Base-by-base conservation (phyloP, 352 stramenopile genomes). In the Thalassiosira hispida region DNA sequence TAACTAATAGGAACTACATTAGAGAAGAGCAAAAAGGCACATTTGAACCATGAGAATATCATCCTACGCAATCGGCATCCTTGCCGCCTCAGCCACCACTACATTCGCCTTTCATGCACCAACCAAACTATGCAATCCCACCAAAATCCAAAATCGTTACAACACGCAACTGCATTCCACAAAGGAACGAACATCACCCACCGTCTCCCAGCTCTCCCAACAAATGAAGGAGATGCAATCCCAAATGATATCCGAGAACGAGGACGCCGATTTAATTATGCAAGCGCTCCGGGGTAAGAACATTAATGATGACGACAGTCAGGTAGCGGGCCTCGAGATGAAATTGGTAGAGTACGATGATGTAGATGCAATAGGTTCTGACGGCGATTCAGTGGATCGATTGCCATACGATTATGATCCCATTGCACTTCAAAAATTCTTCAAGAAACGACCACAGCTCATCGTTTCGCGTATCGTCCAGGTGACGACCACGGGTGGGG, bases 321-420 rank as follows among this genome's bases (percentile, higher is more conserved):
- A 83, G 20, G 64, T 90, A 14, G 66, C 69, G 40, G 85, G 85
- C 33, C 59, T 94, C 14, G 38, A 90, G 51, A 94, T 94, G 89
- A 82, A 81, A 52, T 63, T 93, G 16, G 74, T 94, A 4, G 77
- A 92, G 56, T 73, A 90, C 31, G 65, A 77, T 8, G 62, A 71
- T 31, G 65, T 67, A 8, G 61, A 77, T 51, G 66, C 65, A 23
- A 56, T 69, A 16, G 55, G 40, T 23, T 53, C 71, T 67, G 49
- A 46, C 18, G 42, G 42, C 6, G 35, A 22, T n/a, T 2, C 9
- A 1, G 59, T 8, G 16, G 59, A 74, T 33, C 18, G 74, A n/a
- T 68, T 95, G 6, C 89, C 91, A 0, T 88, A 86, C 31, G 80
- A 89, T 35, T 95, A 94, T 74, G 84, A 94, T 68, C 89, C 88